Conservation (phyloP, 1,139 yeast species). For the Candida gigantensis region DNA sequence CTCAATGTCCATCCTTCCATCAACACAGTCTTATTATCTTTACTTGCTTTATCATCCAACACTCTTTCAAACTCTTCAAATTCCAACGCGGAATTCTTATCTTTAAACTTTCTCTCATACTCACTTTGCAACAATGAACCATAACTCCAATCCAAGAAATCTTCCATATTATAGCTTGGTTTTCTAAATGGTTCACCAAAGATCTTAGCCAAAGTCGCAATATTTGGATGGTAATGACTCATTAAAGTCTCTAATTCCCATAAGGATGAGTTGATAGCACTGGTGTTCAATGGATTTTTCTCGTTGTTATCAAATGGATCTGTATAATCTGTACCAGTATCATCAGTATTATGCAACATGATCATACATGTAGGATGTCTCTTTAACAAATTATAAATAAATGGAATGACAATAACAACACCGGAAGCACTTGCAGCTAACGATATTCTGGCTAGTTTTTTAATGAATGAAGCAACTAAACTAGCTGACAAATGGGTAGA, state of each 20-base stretch:
- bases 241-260: slow-evolving; percentile 88
- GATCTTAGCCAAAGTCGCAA: slow-evolving; percentile 87
- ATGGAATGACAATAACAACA: slow-evolving; percentile 84
- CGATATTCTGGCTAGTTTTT: slow-evolving; percentile 73
- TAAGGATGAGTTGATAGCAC: slow-evolving; percentile 80
- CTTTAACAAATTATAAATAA: slow-evolving; percentile 82
- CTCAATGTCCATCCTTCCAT: slow-evolving; percentile 31
- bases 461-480: slow-evolving; percentile 86
- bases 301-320: slow-evolving; percentile 74
- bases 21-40: slow-evolving; percentile 11
- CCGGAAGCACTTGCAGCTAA: slow-evolving; percentile 89
- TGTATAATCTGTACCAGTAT: slow-evolving; percentile 28
- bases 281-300: slow-evolving; percentile 71
- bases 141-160: slow-evolving; percentile 90
- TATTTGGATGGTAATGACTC: slow-evolving; percentile 94
- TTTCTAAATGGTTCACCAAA: slow-evolving; percentile 89
- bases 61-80: slow-evolving; percentile 58
- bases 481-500: slow-evolving; percentile 87
- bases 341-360: slow-evolving; percentile 60
- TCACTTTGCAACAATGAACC: slow-evolving; percentile 75
- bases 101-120: slow-evolving; percentile 63
- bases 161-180: slow-evolving; percentile 85
- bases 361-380: slow-evolving; percentile 94
- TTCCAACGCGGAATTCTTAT: slow-evolving; percentile 80
- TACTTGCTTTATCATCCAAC: slow-evolving; percentile 25